Base-by-base conservation (phyloP, 805 yeast genomes). In the Schizosaccharomyces octosporus region DNA sequence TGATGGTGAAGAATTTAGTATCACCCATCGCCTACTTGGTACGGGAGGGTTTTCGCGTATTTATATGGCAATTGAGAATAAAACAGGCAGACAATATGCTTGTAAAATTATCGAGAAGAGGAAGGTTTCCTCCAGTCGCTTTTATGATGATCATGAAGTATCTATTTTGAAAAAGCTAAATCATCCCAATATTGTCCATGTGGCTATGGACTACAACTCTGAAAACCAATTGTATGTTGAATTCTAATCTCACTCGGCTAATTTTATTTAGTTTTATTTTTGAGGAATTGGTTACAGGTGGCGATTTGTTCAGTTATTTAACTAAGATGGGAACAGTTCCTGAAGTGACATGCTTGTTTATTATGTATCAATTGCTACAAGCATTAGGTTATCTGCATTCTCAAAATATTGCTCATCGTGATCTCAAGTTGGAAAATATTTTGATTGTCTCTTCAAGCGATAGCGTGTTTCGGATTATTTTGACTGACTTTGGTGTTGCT, bases 401-500 rank as follows among this genome's bases (percentile, higher is more conserved):
- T 7, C 42, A 48, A 29, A 21, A 42, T 21, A 42, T 59, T 41
- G 55, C 31, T 5, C 61, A 59, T 19, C 54, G 61, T 13, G 48
- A 27, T 11, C 19, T 31, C 24, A 21, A 65, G 66, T 68, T 82
- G 43, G 89, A 83, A 64, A 84, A 84, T 64, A 75, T 84, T 29
- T 70, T 84, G 42, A 70, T 82, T 51, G 77, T 75, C 55, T 70
- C 78, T 0, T 83, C 84, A 5, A 71, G 75, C 27, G 79, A 79
- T 2, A 76, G 76, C 58, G 72, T 41, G 21, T 41, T 84, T 0
- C 75, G 76, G 63, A 69, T 84, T 48, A 76, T 81, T 1, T 67
- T 84, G 29, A 85, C 85, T 9, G 90, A 84, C 70, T 84, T 84
- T 70, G 89, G 89, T 0, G 76, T 77, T 48, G 79, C 81, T 1